A percentile compares a stretch with the other conserved stretches of the same genome.
Evolutionary conservation across 2,329 filamentous ascomycete species (phyloP).

Genomic region (Nemania sp.): DNA sequence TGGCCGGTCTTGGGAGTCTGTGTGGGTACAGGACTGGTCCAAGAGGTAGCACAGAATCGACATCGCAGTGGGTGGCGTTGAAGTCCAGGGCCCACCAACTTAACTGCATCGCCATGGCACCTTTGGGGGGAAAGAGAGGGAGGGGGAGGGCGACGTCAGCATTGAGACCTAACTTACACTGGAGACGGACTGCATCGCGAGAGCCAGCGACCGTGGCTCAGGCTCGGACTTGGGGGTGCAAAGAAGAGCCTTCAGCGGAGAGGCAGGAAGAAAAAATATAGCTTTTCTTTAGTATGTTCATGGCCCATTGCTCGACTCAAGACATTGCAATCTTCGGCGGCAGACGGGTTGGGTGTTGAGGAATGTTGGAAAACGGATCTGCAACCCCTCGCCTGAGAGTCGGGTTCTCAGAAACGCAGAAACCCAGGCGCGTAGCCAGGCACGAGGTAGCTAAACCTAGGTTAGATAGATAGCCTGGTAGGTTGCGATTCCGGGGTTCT

Average conservation of each 20-base stretch:
- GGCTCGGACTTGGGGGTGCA: slow-evolving; percentile 32
- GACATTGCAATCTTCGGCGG: slow-evolving; percentile 37
- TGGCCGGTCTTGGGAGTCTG: slow-evolving; percentile 1
- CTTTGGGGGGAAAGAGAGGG: slow-evolving; percentile 8
- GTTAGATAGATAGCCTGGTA: neutral
- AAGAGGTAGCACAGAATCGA: slow-evolving; percentile 4
- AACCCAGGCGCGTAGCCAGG: no score
- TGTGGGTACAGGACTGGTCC: slow-evolving; percentile 6
- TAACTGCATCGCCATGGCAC: slow-evolving; percentile 18
- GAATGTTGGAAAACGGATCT: slow-evolving; percentile 32
- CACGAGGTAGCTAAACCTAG: no score
- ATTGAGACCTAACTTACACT: slow-evolving; percentile 49
- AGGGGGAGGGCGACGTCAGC: slow-evolving; percentile 14
- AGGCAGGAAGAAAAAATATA: slow-evolving; percentile 37
- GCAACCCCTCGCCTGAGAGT: slow-evolving; percentile 11
- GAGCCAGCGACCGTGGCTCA: slow-evolving; percentile 43
- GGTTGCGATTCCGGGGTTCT: neutral
- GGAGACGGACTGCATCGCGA: slow-evolving; percentile 60
- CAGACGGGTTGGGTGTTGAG: slow-evolving; percentile 22
- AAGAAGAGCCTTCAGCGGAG: slow-evolving; percentile 41
- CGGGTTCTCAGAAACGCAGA: neutral
- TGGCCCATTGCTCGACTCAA: slow-evolving; percentile 43
- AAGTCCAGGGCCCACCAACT: slow-evolving; percentile 20
- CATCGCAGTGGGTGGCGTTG: slow-evolving; percentile 9
- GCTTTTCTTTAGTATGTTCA: slow-evolving; percentile 36